These are phyloP conservation scores for Eucalyptus coolabah DNA, from an alignment of 345 rosid genomes.

Conservation along the genomic window DNA sequence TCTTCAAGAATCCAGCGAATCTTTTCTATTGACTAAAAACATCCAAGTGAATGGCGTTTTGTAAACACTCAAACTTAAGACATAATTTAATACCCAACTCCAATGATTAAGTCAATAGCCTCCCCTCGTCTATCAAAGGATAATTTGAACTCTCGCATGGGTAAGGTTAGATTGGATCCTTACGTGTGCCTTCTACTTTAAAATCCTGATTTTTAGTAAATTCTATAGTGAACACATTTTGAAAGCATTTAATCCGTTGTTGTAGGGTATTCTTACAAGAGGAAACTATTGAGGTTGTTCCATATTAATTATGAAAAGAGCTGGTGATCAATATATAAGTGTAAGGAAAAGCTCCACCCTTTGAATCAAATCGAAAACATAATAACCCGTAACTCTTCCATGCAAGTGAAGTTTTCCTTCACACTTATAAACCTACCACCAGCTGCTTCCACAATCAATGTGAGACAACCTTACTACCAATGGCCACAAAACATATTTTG, in stretches of 20 bases:
- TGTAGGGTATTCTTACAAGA: background rate
- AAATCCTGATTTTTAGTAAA: background rate
- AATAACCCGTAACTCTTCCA: no score
- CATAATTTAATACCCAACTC: no score
- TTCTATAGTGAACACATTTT: background rate
- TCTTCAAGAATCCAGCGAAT: no score
- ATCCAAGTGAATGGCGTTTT: no score
- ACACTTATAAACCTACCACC: no score
- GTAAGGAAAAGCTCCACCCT: no score
- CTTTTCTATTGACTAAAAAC: no score
- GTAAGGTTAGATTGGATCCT: background rate
- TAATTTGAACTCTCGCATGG: background rate
- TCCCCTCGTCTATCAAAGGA: background rate
- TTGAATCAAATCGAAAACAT: fast-evolving
- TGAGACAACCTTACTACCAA: background rate
- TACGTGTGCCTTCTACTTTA: background rate
- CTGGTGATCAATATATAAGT: no score
- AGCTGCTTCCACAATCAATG: no score
- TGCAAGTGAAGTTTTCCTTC: no score
- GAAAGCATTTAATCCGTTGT: background rate
- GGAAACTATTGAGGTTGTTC: background rate
- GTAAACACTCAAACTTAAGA: no score
- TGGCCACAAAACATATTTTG: background rate
- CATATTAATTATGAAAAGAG: no score
- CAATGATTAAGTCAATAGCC: background rate